Base-by-base conservation (phyloP, 2,329 filamentous ascomycete species). In the Fusarium nurragi region DNA sequence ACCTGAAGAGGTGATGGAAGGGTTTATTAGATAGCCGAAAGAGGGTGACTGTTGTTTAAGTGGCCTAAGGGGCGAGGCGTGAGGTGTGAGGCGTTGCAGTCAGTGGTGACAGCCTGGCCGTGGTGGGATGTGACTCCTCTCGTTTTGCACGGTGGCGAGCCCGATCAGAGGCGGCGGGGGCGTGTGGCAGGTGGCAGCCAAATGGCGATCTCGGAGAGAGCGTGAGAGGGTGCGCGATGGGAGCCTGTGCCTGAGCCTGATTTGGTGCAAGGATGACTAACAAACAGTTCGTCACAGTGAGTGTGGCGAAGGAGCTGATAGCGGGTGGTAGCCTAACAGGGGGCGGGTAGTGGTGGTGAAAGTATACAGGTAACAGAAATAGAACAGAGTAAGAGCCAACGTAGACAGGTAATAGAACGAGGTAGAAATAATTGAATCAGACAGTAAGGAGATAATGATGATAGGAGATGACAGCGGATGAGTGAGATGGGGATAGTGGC, bases 181-280 rank as follows among this genome's bases (percentile, higher is more conserved):
- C 63, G 67, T 59, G 61, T 63, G 56, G 64, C 67, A 72, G 69
- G 72, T 73, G 72, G 71, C 70, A 68, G 70, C 70, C 68, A 70
- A 67, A 61, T 76, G 76, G 75, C 76, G 77, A 77, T 73, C 75
- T 77, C 76, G 77, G 77, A 77, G 75, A 69, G 58, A 66, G 71
- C 72, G 73, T 71, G 76, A 76, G 73, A 68, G 64, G 60, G 71
- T 71, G 70, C 67, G 69, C 61, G 67, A 64, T 65, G 67, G 67
- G 60, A 70, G 70, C 65, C 67, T 71, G 58, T 60, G 68, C 60
- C 59, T 64, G 63, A 50, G 68, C 60, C 59, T 64, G 63, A 50
- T 53, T 57, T 52, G 51, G 61, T 54, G 57, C 61, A 65, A 47
- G 60, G 61, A 70, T 70, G 69, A 71, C 69, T 69, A 66, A 70